A percentile compares a stretch with the other conserved stretches of the same genome.
Conservation (phyloP, 2,329 filamentous ascomycete species). For the Alternaria viburni region DNA sequence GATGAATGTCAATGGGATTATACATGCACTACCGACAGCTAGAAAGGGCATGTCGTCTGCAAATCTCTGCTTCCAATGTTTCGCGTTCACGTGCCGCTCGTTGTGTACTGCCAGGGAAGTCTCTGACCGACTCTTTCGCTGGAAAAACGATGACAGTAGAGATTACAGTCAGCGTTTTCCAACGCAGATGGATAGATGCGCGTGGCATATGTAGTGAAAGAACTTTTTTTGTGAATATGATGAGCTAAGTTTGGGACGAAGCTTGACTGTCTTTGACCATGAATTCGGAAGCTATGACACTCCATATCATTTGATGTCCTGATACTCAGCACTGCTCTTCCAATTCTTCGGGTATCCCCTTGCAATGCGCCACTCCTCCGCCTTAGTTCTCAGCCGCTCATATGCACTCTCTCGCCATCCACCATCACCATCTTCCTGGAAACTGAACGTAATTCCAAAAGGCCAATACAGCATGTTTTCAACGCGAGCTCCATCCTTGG, state of each 20-base stretch:
- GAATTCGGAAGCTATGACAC: neutral
- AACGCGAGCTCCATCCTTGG: constrained; percentile 54
- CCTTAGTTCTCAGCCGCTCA: constrained; percentile 39
- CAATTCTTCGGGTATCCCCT: constrained; percentile 46
- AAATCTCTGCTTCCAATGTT: neutral
- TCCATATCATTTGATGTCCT: neutral
- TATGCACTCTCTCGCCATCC: constrained; percentile 52
- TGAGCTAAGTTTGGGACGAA: too few species aligned
- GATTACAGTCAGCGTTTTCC: neutral
- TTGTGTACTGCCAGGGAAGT: neutral
- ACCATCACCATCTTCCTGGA: constrained; percentile 43
- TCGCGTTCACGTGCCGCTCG: neutral
- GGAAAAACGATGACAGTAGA: fast-evolving
- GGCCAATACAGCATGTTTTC: constrained; percentile 55
- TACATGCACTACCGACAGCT: neutral
- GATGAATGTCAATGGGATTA: neutral
- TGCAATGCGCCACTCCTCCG: constrained; percentile 46
- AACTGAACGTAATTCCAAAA: constrained; percentile 37
- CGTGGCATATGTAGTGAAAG: neutral
- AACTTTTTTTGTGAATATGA: too few species aligned
- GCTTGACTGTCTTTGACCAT: too few species aligned
- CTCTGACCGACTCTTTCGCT: neutral
- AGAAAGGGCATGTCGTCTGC: neutral
- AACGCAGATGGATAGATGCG: too few species aligned
- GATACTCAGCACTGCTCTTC: constrained; percentile 19